Evolutionary conservation across 441 rosid species (phyloP).

Genomic region (Monsonia emarginata): DNA sequence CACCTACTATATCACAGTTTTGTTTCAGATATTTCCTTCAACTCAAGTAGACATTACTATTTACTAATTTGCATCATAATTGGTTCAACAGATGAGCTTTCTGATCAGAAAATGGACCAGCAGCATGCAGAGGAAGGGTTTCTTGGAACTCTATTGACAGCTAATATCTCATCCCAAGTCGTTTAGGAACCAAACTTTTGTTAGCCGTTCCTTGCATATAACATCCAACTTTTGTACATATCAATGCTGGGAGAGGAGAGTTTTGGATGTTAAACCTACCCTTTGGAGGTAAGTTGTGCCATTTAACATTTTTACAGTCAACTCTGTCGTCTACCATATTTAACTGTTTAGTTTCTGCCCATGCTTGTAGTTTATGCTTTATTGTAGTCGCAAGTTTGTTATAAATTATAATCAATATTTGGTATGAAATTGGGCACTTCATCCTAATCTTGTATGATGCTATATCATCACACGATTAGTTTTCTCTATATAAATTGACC

Average conservation of each 20-base stretch:
- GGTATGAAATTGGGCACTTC: not conserved
- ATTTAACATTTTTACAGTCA: not conserved
- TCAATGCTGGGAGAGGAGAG: constrained; percentile 17
- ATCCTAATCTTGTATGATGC: not conserved
- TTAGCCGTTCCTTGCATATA: constrained; percentile 9
- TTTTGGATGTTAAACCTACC: constrained; percentile 16
- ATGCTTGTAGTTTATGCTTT: not conserved
- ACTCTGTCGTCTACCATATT: not conserved
- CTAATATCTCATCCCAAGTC: constrained; percentile 56
- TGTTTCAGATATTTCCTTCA: not conserved
- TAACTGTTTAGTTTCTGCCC: not conserved
- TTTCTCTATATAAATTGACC: not conserved
- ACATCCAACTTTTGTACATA: constrained; percentile 26
- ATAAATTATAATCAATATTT: not conserved
- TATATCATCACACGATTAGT: not conserved
- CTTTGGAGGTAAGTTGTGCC: constrained; percentile 24
- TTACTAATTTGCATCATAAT: constrained; percentile 13
- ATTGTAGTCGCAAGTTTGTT: not conserved
- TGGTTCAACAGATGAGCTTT: constrained; percentile 62
- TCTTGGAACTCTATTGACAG: constrained; percentile 72
- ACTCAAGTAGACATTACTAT: constrained; percentile 14
- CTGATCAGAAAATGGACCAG: constrained; percentile 48
- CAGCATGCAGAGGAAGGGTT: constrained; percentile 74
- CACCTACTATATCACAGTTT: not conserved
- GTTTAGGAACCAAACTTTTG: constrained; percentile 27